Evolutionary conservation across 805 yeast species (phyloP).

Genomic region (Candida railenensis): DNA sequence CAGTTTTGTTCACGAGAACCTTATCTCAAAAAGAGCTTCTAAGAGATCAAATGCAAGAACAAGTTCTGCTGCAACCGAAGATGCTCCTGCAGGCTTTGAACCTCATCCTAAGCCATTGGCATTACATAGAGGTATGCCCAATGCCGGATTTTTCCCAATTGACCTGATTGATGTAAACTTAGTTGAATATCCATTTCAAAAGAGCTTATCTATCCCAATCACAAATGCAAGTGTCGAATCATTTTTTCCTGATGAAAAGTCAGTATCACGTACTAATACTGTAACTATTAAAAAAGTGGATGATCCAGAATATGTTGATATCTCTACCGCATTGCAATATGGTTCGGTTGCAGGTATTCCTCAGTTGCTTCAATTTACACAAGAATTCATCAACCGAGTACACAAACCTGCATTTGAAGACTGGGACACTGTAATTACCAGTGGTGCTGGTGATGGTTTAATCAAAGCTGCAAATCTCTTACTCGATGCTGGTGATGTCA

Average conservation of each 20-base stretch:
- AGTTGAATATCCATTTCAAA: conserved; percentile 48
- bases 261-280: conserved; percentile 2
- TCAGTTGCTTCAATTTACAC: conserved; percentile 36
- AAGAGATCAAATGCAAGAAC: too few species aligned
- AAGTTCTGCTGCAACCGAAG: conserved; percentile 13
- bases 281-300: conserved; percentile 22
- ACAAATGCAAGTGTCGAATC: conserved; percentile 24
- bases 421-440: conserved; percentile 47
- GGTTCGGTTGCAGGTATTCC: conserved; percentile 48
- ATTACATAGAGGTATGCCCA: conserved; percentile 61
- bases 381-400: conserved; percentile 35
- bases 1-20: conserved; percentile 3
- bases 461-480: conserved; percentile 51
- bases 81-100: conserved; percentile 39
- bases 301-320: conserved; percentile 28
- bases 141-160: conserved; percentile 60
- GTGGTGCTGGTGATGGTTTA: conserved; percentile 58
- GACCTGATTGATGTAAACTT: conserved; percentile 48
- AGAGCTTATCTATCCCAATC: conserved; percentile 13
- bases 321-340: conserved; percentile 57
- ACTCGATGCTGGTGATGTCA: conserved; percentile 54
- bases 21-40: conserved; percentile 36
- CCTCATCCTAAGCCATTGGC: conserved; percentile 52
- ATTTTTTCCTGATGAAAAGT: conserved; percentile 1
- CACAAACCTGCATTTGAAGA: conserved; percentile 47